phyloP scores from a whole-genome alignment of 352 stramenopile genomes.

The Phytophthora crassamura region DNA sequence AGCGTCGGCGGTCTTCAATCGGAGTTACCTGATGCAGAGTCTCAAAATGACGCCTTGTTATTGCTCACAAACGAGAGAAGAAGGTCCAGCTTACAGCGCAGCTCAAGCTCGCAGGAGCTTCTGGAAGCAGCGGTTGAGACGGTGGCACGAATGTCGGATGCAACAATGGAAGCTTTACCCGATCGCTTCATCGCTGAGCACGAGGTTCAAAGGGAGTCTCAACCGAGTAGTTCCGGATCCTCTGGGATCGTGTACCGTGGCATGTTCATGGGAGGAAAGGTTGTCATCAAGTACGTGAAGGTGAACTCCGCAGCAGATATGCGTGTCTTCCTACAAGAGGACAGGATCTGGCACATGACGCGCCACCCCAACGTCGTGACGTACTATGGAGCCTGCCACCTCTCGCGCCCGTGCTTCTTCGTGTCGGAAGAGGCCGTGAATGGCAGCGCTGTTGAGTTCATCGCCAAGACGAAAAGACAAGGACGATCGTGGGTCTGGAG shows the following conservation, averaged over 20 bases:
- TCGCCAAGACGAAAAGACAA: too few species aligned
- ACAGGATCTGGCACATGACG: constrained; percentile 14
- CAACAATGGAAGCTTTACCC: neutral
- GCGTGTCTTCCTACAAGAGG: constrained; percentile 14
- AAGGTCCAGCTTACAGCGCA: neutral
- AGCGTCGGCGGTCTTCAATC: neutral
- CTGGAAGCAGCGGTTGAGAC: neutral
- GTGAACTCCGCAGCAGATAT: neutral
- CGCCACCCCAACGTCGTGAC: constrained; percentile 18
- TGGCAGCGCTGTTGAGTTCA: too few species aligned
- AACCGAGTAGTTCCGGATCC: constrained; percentile 4
- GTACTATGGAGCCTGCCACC: constrained; percentile 28
- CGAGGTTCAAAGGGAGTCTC: constrained; percentile 10
- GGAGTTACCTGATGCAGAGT: neutral
- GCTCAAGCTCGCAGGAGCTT: neutral
- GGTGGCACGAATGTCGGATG: neutral
- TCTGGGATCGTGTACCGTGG: constrained; percentile 16
- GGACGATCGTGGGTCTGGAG: too few species aligned
- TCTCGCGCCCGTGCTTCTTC: constrained; percentile 10
- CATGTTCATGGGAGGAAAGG: neutral
- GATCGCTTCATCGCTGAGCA: constrained; percentile 26
- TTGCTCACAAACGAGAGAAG: neutral
- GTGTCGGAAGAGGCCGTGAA: too few species aligned
- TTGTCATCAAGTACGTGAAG: constrained; percentile 15
- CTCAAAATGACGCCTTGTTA: neutral